phyloP scores from a whole-genome alignment of 495 filamentous ascomycete genomes.

The Penicillium flavigenum region DNA sequence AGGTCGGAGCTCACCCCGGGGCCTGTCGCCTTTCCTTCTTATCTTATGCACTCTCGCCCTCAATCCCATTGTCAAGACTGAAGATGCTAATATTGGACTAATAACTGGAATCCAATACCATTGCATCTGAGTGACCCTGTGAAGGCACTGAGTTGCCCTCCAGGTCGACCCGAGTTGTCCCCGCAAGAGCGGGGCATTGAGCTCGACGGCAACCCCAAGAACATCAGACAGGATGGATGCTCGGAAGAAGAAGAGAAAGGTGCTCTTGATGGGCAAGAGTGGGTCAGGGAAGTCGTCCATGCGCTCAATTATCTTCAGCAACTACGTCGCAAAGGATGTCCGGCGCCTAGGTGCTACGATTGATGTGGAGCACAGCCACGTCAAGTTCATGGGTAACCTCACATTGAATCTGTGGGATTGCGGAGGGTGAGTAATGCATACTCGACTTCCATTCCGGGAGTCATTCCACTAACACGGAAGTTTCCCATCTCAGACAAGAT shows the following conservation, averaged over 20 bases:
- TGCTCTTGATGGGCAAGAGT: constrained; percentile 77
- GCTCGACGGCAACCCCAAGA: constrained; percentile 19
- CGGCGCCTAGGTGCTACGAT: constrained; percentile 94
- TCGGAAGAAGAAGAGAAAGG: constrained; percentile 58
- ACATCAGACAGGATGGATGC: constrained; percentile 38
- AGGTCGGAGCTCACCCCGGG: constrained; percentile 20
- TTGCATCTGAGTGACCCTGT: neutral
- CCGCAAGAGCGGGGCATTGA: constrained; percentile 36
- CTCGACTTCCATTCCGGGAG: neutral
- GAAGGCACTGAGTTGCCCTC: constrained; percentile 7
- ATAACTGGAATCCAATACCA: neutral
- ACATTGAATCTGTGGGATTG: constrained; percentile 99
- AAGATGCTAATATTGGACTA: neutral
- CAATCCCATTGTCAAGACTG: constrained; percentile 5
- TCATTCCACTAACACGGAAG: neutral
- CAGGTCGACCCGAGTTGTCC: constrained; percentile 20
- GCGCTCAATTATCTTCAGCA: constrained; percentile 97
- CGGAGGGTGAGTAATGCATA: constrained; percentile 62
- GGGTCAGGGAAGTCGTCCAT: constrained; percentile 99
- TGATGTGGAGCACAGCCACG: constrained; percentile 95
- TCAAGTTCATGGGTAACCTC: constrained; percentile 96
- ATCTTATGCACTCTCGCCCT: constrained; percentile 3
- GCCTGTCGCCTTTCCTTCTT: neutral
- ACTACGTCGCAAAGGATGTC: constrained; percentile 96
- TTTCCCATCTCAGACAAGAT: constrained; percentile 68